Evolutionary conservation across 306 rosid genomes (phyloP).

Genomic region (Lathyrus oleraceus): DNA sequence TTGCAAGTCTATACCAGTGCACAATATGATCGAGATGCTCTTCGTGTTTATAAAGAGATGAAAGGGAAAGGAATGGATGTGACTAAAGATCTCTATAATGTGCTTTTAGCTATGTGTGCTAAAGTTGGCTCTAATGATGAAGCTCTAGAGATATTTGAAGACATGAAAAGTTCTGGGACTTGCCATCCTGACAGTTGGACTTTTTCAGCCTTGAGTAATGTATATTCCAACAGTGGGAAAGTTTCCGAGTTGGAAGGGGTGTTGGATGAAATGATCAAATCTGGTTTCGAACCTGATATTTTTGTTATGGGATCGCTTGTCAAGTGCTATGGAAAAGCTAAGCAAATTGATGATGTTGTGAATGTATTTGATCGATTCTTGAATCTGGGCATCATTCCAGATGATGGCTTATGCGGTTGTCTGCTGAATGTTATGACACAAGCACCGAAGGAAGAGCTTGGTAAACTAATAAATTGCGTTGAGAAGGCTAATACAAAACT

Average conservation of each 20-base stretch:
- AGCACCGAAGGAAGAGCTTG: slow-evolving; percentile 65
- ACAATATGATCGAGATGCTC: slow-evolving; percentile 67
- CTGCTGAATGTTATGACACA: slow-evolving; percentile 81
- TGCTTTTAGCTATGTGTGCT: slow-evolving; percentile 79
- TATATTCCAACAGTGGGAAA: slow-evolving; percentile 68
- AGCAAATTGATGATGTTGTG: slow-evolving; percentile 75
- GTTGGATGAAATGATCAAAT: slow-evolving; percentile 74
- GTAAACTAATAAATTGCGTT: slow-evolving; percentile 59
- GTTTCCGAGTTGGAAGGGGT: slow-evolving; percentile 64
- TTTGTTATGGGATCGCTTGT: slow-evolving; percentile 78
- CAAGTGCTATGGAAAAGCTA: slow-evolving; percentile 89
- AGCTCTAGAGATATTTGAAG: slow-evolving; percentile 64
- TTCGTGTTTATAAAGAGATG: slow-evolving; percentile 73
- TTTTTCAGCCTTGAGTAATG: slow-evolving; percentile 75
- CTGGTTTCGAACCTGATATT: slow-evolving; percentile 70
- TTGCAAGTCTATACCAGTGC: slow-evolving; percentile 67
- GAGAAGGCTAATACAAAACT: slow-evolving; percentile 68
- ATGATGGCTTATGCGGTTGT: slow-evolving; percentile 79
- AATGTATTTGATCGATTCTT: slow-evolving; percentile 58
- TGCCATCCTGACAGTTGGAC: slow-evolving; percentile 77
- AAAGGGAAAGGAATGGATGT: slow-evolving; percentile 64
- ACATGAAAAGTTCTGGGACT: slow-evolving; percentile 66
- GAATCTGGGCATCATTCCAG: slow-evolving; percentile 66
- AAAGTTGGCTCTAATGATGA: slow-evolving; percentile 64
- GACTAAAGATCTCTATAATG: slow-evolving; percentile 62